Conservation (phyloP, 139 green algal genomes). For the Micractinium sp. region DNA sequence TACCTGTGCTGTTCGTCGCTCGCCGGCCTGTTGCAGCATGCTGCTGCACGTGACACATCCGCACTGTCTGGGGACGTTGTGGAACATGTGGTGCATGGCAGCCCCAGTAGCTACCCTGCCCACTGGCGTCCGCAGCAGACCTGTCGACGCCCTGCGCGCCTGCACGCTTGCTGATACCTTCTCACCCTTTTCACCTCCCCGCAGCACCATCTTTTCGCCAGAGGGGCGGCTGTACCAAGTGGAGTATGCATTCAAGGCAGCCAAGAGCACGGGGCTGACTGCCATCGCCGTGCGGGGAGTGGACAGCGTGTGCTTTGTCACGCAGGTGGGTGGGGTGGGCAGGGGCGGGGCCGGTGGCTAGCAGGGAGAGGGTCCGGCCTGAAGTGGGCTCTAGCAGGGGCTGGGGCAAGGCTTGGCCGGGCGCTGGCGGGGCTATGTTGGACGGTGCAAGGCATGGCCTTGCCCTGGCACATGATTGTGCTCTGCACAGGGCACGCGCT, state of each 20-base stretch:
- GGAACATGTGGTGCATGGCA: background rate
- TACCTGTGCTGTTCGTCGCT: background rate
- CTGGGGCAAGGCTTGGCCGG: background rate
- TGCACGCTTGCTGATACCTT: background rate
- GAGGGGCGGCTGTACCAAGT: slow-evolving; percentile 97
- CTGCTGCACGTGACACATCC: no score
- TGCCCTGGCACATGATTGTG: no score
- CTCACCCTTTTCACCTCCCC: background rate
- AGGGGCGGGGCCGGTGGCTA: no score
- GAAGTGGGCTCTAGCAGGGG: no score
- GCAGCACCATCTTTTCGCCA: slow-evolving; percentile 97
- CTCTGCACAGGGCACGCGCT: no score
- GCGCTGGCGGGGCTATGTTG: no score
- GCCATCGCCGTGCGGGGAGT: slow-evolving; percentile 92
- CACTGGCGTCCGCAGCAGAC: background rate
- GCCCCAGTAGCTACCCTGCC: background rate
- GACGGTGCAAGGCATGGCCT: no score
- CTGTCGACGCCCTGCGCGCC: background rate
- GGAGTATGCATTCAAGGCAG: slow-evolving; percentile 99
- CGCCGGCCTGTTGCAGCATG: background rate
- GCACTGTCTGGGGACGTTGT: no score
- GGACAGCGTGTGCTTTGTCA: slow-evolving; percentile 93
- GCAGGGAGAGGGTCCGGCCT: no score
- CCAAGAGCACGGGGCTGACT: slow-evolving; percentile 90
- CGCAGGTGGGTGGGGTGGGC: slow-evolving; percentile 57